Conservation (phyloP, 768 basidiomycete species). For the Leucocoprinus leucothites region DNA sequence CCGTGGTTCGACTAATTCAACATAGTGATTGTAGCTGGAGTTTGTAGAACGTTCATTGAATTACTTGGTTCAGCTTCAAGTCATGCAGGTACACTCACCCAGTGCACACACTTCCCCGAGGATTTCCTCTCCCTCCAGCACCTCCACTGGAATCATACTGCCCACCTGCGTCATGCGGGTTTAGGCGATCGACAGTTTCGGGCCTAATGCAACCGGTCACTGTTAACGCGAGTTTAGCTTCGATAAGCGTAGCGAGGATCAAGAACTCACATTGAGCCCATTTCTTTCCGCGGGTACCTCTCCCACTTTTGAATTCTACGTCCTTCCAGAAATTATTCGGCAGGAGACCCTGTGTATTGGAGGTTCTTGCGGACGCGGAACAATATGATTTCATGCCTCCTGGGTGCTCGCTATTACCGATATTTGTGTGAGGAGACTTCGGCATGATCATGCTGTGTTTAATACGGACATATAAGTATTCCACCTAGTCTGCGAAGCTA, state of each 20-base stretch:
- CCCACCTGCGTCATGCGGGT: conserved; percentile 45
- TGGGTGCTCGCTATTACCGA: conserved; percentile 51
- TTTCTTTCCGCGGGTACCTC: conserved; percentile 34
- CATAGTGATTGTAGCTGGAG: conserved; percentile 51
- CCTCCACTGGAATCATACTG: conserved; percentile 59
- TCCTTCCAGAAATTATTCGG: conserved; percentile 49
- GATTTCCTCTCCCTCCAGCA: conserved; percentile 45
- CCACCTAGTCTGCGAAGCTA: not conserved
- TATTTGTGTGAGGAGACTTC: conserved; percentile 50
- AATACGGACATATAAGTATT: not conserved
- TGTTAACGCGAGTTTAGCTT: conserved; percentile 16
- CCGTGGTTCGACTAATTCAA: conserved; percentile 52
- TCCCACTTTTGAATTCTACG: conserved; percentile 44
- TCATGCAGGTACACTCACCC: conserved; percentile 30
- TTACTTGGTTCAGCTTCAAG: not conserved
- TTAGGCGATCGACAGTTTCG: conserved; percentile 36
- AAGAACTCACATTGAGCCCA: conserved; percentile 40
- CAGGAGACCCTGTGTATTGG: conserved; percentile 42
- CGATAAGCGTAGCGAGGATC: not conserved
- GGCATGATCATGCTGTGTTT: conserved; percentile 46
- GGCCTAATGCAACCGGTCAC: conserved; percentile 56
- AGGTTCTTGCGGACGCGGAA: conserved; percentile 39
- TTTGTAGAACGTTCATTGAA: not conserved
- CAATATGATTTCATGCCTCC: conserved; percentile 57
- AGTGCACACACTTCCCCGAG: conserved; percentile 44